Percentiles rank a stretch among this genome's conserved stretches.
Evolutionary conservation across 2,329 filamentous ascomycete species (phyloP).

Genomic region (Phaeosphaeria sp.): DNA sequence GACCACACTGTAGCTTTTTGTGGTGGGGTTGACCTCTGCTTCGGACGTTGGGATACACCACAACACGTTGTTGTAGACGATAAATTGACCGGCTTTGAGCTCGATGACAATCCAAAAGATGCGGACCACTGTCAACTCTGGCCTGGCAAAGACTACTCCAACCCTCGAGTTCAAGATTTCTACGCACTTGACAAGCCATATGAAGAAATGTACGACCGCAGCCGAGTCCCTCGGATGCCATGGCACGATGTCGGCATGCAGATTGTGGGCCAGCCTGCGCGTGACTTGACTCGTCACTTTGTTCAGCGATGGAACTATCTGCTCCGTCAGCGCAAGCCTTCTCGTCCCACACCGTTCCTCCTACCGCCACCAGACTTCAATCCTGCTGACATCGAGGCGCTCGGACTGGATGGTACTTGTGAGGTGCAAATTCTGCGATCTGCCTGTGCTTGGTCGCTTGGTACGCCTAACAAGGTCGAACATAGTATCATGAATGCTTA

Average conservation of each 20-base stretch:
- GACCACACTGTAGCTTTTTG: slow-evolving; percentile 96
- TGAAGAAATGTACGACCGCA: slow-evolving; percentile 97
- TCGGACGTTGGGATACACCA: slow-evolving; percentile 96
- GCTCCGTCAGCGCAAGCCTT: slow-evolving; percentile 88
- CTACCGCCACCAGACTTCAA: slow-evolving; percentile 93
- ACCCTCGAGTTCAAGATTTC: slow-evolving; percentile 94
- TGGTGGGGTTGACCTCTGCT: slow-evolving; percentile 94
- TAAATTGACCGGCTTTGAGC: slow-evolving; percentile 92
- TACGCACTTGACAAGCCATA: slow-evolving; percentile 92
- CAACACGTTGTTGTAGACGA: slow-evolving; percentile 91
- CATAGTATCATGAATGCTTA: slow-evolving; percentile 97
- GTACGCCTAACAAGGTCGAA: slow-evolving; percentile 81
- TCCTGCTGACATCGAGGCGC: slow-evolving; percentile 79
- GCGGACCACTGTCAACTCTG: slow-evolving; percentile 94
- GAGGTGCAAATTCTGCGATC: slow-evolving; percentile 96
- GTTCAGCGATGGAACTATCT: slow-evolving; percentile 99
- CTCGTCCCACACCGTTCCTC: slow-evolving; percentile 89
- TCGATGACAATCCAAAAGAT: slow-evolving; percentile 74
- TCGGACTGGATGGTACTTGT: slow-evolving; percentile 91
- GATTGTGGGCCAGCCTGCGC: slow-evolving; percentile 91
- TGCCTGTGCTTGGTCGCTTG: slow-evolving; percentile 88
- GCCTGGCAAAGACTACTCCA: slow-evolving; percentile 98
- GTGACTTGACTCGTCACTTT: slow-evolving; percentile 93
- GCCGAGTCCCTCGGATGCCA: slow-evolving; percentile 88
- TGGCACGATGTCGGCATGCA: slow-evolving; percentile 99